Evolutionary conservation across 2,329 filamentous ascomycete genomes (phyloP).

Genomic region (Claviceps maximensis): DNA sequence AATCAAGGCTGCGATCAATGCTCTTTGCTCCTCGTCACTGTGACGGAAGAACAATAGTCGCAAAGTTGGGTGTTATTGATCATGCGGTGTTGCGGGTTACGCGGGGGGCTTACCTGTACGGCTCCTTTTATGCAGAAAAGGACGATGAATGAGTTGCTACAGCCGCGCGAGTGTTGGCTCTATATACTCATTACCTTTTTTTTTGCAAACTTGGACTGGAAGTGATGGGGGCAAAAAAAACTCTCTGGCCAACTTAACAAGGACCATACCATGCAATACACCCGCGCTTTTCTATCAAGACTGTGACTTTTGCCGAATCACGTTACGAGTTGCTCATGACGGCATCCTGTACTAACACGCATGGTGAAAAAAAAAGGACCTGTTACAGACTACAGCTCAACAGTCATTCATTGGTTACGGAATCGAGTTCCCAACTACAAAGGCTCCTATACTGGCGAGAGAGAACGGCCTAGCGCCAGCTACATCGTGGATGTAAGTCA

Average conservation of each 20-base stretch:
- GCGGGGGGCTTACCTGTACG: neutral
- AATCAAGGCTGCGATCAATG: neutral
- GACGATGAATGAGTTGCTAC: neutral
- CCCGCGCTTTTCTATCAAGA: neutral
- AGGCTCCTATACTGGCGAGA: constrained; percentile 57
- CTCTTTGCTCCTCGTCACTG: neutral
- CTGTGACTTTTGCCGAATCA: neutral
- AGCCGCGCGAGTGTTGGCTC: neutral
- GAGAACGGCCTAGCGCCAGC: constrained; percentile 73
- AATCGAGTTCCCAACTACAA: constrained; percentile 58
- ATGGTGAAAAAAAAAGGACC: constrained; percentile 52
- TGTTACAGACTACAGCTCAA: constrained; percentile 86
- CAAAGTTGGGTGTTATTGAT: neutral
- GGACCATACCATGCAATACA: neutral
- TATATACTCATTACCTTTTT: neutral
- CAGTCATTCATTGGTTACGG: constrained; percentile 82
- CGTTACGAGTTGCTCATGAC: neutral
- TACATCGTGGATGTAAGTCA: constrained; percentile 68
- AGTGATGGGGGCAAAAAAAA: neutral
- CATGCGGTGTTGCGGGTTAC: no score
- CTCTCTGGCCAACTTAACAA: neutral
- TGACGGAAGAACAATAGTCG: neutral
- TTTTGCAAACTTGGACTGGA: neutral
- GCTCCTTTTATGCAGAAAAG: neutral
- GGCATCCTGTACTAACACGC: constrained; percentile 8